These are phyloP conservation scores for Eutypa lata DNA, from an alignment of 2,329 filamentous ascomycete genomes.

Conservation along the genomic window DNA sequence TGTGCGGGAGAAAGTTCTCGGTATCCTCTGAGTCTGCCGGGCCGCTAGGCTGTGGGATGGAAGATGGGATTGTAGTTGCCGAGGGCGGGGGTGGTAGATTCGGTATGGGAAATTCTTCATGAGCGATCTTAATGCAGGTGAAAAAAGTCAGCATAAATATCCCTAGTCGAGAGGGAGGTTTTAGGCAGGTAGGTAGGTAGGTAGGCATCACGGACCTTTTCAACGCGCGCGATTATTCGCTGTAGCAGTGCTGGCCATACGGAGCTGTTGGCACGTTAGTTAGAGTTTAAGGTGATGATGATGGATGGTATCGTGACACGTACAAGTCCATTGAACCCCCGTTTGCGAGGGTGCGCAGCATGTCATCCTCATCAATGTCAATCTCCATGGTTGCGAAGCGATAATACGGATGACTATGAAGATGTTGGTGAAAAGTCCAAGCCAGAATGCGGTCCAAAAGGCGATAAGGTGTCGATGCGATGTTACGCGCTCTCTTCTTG, in stretches of 20 bases:
- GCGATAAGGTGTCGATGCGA: neutral
- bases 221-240: slow-evolving; percentile 34
- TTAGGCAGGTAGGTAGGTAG: slow-evolving; percentile 30
- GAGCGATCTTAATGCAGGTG: slow-evolving; percentile 59
- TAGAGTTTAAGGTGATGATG: slow-evolving; percentile 1
- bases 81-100: slow-evolving; percentile 43
- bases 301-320: slow-evolving; percentile 20
- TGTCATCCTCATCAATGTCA: slow-evolving; percentile 53
- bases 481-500: neutral
- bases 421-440: neutral
- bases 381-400: slow-evolving; percentile 47
- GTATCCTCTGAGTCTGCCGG: slow-evolving; percentile 32
- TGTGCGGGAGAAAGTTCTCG: slow-evolving; percentile 42
- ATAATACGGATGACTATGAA: neutral
- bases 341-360: slow-evolving; percentile 45
- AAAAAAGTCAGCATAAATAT: slow-evolving; percentile 4
- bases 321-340: slow-evolving; percentile 56
- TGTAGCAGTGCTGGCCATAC: slow-evolving; percentile 36
- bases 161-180: too few relatives aligned
- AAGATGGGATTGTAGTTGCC: slow-evolving; percentile 20
- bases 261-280: slow-evolving; percentile 25
- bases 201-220: slow-evolving; percentile 57
- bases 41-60: slow-evolving; percentile 35
- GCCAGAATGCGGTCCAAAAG: neutral
- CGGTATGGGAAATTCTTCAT: slow-evolving; percentile 72